Conservation (phyloP, 2,329 filamentous ascomycete species). For the Myriangium duriaei region DNA sequence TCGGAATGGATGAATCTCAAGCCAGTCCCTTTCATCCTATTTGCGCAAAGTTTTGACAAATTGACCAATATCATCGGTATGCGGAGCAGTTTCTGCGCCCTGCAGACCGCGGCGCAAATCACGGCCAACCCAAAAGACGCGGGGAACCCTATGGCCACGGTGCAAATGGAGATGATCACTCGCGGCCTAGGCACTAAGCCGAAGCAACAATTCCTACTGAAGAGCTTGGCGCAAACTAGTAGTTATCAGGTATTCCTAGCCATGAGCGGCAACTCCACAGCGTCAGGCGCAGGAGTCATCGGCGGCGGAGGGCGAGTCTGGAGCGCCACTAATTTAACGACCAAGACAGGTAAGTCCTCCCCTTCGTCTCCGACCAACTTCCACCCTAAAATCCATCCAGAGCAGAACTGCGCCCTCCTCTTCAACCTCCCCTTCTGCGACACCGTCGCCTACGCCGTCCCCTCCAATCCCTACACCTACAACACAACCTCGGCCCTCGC, state of each 20-base stretch:
- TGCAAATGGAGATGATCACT: constrained; percentile 52
- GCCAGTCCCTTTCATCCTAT: constrained; percentile 57
- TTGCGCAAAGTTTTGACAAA: constrained; percentile 52
- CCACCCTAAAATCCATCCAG: constrained; percentile 28
- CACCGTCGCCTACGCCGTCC: constrained; percentile 82
- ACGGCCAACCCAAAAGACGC: constrained; percentile 35
- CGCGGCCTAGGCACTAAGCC: constrained; percentile 54
- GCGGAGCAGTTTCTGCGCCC: constrained; percentile 68
- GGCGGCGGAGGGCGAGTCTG: constrained; percentile 70
- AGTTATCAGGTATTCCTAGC: constrained; percentile 64
- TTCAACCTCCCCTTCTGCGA: constrained; percentile 82
- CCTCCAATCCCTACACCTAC: constrained; percentile 57
- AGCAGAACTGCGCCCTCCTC: constrained; percentile 72
- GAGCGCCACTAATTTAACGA: constrained; percentile 58
- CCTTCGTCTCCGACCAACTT: not conserved
- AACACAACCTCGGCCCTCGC: constrained; percentile 50
- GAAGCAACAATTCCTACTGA: constrained; percentile 80
- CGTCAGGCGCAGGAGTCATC: constrained; percentile 40
- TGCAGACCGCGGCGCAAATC: constrained; percentile 51
- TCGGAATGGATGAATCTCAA: constrained; percentile 44
- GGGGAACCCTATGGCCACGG: constrained; percentile 18
- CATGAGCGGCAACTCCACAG: constrained; percentile 42
- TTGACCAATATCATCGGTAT: constrained; percentile 54
- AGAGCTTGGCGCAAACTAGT: constrained; percentile 58
- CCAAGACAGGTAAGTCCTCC: constrained; percentile 55